phyloP scores from a whole-genome alignment of 2,329 filamentous ascomycete species.

The Colletotrichum kahawae region DNA sequence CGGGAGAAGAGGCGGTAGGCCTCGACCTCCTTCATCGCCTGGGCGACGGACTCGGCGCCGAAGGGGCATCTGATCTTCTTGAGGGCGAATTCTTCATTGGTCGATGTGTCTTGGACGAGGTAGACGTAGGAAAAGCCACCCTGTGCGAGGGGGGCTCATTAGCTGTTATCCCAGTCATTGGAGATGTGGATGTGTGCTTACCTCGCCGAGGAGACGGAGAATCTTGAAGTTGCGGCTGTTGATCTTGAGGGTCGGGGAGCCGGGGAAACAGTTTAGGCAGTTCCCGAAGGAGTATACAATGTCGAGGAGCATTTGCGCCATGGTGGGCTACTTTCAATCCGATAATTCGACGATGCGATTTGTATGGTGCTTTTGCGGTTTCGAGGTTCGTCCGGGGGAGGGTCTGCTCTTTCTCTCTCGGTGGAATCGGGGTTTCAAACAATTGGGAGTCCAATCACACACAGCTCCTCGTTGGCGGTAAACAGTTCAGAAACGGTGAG shows the following conservation, averaged over 20 bases:
- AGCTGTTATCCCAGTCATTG: background rate
- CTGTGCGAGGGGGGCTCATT: constrained; percentile 42
- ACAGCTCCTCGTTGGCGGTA: background rate
- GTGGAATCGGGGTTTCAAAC: background rate
- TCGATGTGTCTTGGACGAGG: constrained; percentile 89
- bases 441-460: background rate
- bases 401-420: background rate
- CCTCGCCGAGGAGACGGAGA: constrained; percentile 88
- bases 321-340: constrained; percentile 38
- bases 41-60: constrained; percentile 92
- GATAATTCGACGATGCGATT: background rate
- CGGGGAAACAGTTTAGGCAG: constrained; percentile 96
- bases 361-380: background rate
- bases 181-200: constrained; percentile 41
- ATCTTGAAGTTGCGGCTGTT: constrained; percentile 97
- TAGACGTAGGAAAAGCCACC: constrained; percentile 99
- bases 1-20: constrained; percentile 90
- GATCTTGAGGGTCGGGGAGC: constrained; percentile 92
- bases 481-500: background rate
- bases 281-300: constrained; percentile 90
- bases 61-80: constrained; percentile 99
- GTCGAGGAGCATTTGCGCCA: constrained; percentile 88
- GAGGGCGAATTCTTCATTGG: constrained; percentile 85
- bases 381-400: background rate
- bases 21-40: constrained; percentile 96